Evolutionary conservation across 2,329 filamentous ascomycete species (phyloP).

Genomic region (Pseudogymnoascus sp.): DNA sequence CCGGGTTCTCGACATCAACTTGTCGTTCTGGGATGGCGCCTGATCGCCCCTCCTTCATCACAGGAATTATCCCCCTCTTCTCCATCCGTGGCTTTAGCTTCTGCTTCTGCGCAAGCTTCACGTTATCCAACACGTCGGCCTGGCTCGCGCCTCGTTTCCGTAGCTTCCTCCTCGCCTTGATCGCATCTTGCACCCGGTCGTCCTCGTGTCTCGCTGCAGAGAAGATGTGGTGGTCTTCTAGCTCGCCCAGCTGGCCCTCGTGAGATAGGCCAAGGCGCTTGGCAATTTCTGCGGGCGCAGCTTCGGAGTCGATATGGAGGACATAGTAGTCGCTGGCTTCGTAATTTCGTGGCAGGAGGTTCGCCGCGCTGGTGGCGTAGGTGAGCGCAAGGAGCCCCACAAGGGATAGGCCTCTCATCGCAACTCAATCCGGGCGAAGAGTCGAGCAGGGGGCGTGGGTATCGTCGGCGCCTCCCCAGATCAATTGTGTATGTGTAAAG

Average conservation of each 20-base stretch:
- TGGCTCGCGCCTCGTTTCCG: conserved; percentile 52
- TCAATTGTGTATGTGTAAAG: not conserved
- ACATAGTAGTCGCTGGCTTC: conserved; percentile 87
- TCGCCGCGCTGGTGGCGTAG: conserved; percentile 39
- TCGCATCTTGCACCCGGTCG: conserved; percentile 50
- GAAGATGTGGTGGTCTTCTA: conserved; percentile 80
- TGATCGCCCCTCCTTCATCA: conserved; percentile 16
- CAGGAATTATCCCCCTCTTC: conserved; percentile 38
- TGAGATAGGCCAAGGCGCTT: conserved; percentile 66
- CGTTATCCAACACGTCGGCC: conserved; percentile 59
- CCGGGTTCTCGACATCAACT: conserved; percentile 15
- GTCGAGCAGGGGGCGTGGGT: not conserved
- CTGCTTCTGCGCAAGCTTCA: conserved; percentile 77
- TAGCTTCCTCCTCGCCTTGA: conserved; percentile 46
- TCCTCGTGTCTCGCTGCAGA: conserved; percentile 56
- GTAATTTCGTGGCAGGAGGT: conserved; percentile 59
- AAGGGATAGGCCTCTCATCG: conserved; percentile 36
- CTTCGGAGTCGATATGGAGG: conserved; percentile 65
- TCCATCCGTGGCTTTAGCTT: conserved; percentile 52
- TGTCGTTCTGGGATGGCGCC: conserved; percentile 18
- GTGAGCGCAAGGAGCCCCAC: conserved; percentile 48
- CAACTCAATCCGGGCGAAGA: conserved; percentile 13
- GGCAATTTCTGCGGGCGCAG: conserved; percentile 63
- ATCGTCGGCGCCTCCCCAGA: not conserved
- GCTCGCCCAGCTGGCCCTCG: conserved; percentile 72